Evolutionary conservation across 2,329 filamentous ascomycete genomes (phyloP).

Genomic region (Colletotrichum lini): DNA sequence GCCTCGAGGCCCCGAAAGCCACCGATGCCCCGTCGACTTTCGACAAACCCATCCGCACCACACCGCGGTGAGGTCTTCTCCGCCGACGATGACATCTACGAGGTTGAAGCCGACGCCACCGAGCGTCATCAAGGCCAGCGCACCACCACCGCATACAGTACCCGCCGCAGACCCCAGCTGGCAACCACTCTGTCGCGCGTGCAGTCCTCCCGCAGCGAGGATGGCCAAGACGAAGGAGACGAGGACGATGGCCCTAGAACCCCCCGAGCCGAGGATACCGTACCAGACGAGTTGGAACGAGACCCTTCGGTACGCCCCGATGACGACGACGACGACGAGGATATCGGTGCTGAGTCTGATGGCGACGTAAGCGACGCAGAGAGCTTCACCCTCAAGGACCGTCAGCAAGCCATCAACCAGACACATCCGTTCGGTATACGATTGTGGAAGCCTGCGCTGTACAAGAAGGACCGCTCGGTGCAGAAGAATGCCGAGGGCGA

Average conservation of each 20-base stretch:
- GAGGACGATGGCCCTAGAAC: conserved; percentile 40
- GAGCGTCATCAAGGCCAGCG: conserved; percentile 59
- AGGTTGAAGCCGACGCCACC: conserved; percentile 78
- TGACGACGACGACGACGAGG: conserved; percentile 52
- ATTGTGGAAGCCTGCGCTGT: conserved; percentile 98
- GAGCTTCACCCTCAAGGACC: conserved; percentile 97
- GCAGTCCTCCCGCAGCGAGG: conserved; percentile 55
- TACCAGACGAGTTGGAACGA: conserved; percentile 48
- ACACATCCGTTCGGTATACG: conserved; percentile 99
- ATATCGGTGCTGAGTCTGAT: conserved; percentile 74
- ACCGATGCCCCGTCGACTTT: conserved; percentile 78
- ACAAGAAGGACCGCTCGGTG: conserved; percentile 97
- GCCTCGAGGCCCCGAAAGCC: conserved; percentile 77
- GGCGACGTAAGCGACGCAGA: conserved; percentile 89
- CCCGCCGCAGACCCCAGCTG: conserved; percentile 53
- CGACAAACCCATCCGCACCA: conserved; percentile 79
- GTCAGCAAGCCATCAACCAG: conserved; percentile 97
- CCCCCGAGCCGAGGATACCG: conserved; percentile 30
- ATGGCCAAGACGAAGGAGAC: conserved; percentile 45
- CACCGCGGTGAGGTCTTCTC: conserved; percentile 91
- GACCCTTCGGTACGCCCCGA: conserved; percentile 53
- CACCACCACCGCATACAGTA: conserved; percentile 44
- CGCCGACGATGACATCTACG: conserved; percentile 87
- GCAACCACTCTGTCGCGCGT: conserved; percentile 57
- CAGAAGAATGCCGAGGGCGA: conserved; percentile 97